phyloP scores from a whole-genome alignment of 2,329 filamentous ascomycete genomes.

The Cercospora sp. region DNA sequence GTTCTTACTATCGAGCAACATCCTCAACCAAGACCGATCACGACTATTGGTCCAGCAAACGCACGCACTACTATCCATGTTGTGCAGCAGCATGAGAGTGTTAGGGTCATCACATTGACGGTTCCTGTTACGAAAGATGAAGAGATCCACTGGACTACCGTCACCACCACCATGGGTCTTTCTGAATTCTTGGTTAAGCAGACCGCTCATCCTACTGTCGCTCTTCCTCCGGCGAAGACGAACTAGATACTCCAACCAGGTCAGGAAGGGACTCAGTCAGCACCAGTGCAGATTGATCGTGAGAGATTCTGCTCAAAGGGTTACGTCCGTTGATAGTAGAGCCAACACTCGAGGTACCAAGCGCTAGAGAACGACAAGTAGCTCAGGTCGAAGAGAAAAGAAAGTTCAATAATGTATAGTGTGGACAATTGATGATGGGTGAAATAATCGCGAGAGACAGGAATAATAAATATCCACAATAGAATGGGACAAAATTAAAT shows the following conservation, averaged over 20 bases:
- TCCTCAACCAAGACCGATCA: background rate
- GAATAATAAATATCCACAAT: too few relatives aligned
- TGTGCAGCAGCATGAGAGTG: background rate
- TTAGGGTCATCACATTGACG: background rate
- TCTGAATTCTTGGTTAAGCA: slow-evolving; percentile 1
- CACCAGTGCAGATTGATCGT: background rate
- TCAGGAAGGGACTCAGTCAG: background rate
- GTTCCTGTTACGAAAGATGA: background rate
- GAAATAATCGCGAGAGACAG: too few relatives aligned
- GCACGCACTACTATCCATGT: background rate
- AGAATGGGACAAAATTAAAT: too few relatives aligned
- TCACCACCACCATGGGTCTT: slow-evolving; percentile 3
- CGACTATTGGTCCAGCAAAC: background rate
- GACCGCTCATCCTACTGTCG: background rate
- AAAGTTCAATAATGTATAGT: background rate
- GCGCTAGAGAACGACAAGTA: too few relatives aligned
- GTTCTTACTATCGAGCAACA: background rate
- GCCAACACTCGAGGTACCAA: too few relatives aligned
- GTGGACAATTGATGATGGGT: background rate
- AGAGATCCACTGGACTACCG: background rate
- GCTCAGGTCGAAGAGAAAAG: too few relatives aligned
- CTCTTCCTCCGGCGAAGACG: background rate
- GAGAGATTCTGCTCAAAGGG: too few relatives aligned
- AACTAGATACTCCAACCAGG: background rate
- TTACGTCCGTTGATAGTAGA: too few relatives aligned